phyloP scores from a whole-genome alignment of 768 basidiomycete genomes.

The Rhizopogon rudus region DNA sequence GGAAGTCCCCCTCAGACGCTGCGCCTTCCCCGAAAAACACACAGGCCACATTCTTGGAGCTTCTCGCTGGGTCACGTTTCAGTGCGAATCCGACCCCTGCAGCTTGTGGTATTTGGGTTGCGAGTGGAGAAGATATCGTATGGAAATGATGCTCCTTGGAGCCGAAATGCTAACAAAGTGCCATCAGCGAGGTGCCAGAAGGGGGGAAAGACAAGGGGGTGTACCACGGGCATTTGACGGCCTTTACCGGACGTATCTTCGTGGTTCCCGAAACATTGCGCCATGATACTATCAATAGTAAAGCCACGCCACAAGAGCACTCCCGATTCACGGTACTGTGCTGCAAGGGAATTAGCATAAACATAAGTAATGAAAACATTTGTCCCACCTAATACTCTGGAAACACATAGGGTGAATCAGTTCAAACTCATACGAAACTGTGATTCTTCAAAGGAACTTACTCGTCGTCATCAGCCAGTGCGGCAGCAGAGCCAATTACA shows the following conservation, averaged over 20 bases:
- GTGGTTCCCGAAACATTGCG: constrained; percentile 85
- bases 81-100: constrained; percentile 91
- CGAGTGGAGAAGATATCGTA: constrained; percentile 90
- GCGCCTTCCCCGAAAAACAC: constrained; percentile 95
- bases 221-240: constrained; percentile 89
- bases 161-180: constrained; percentile 66
- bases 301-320: constrained; percentile 89
- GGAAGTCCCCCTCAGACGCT: constrained; percentile 93
- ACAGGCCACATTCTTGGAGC: constrained; percentile 70
- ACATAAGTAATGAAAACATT: neutral
- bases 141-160: constrained; percentile 84
- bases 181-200: neutral
- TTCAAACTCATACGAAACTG: neutral
- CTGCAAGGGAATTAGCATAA: constrained; percentile 28
- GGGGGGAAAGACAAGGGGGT: constrained; percentile 8
- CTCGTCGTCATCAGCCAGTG: constrained; percentile 80
- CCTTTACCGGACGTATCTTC: constrained; percentile 81
- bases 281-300: constrained; percentile 75
- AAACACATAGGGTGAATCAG: constrained; percentile 6
- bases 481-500: constrained; percentile 85
- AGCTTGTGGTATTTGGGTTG: constrained; percentile 93
- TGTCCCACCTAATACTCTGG: constrained; percentile 65
- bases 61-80: constrained; percentile 66
- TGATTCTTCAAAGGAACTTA: constrained; percentile 32
- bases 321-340: constrained; percentile 92